Evolutionary conservation across 306 rosid genomes (phyloP).

Genomic region (Pueraria montana): DNA sequence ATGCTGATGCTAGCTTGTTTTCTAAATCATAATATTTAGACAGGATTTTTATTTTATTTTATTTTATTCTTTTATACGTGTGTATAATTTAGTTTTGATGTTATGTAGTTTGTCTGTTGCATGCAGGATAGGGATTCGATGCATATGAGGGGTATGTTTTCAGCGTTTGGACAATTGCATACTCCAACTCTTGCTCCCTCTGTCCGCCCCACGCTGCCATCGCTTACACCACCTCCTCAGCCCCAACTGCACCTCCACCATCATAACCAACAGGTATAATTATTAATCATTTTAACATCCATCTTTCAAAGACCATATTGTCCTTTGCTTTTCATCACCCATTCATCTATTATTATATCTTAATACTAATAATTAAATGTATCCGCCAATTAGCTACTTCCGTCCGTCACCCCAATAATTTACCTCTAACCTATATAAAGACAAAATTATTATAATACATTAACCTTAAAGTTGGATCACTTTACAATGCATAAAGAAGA

Average conservation of each 20-base stretch:
- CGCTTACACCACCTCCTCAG: conserved; percentile 59
- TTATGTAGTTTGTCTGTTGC: no score
- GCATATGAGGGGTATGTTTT: conserved; percentile 69
- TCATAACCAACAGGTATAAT: conserved; percentile 66
- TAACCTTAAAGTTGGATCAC: conserved; percentile 56
- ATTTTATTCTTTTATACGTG: no score
- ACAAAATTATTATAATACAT: conserved; percentile 31
- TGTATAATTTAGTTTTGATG: no score
- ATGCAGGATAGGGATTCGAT: conserved; percentile 78
- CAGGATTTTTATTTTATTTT: no score
- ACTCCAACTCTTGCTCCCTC: conserved; percentile 58
- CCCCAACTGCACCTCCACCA: conserved; percentile 63
- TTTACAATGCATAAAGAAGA: conserved; percentile 53
- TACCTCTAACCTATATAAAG: conserved; percentile 44
- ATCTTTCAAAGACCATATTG: neutral
- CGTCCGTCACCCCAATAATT: conserved; percentile 49
- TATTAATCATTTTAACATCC: neutral
- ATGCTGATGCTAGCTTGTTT: no score
- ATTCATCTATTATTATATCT: neutral
- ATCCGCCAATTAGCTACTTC: conserved; percentile 21
- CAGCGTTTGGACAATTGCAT: conserved; percentile 79
- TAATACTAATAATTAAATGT: conserved; percentile 13
- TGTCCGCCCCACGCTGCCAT: conserved; percentile 74
- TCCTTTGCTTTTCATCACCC: conserved; percentile 5
- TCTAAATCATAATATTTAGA: no score